Base-by-base conservation (phyloP, 2,329 filamentous ascomycete genomes). In the Nothophaeocryptopus gaeumannii region DNA sequence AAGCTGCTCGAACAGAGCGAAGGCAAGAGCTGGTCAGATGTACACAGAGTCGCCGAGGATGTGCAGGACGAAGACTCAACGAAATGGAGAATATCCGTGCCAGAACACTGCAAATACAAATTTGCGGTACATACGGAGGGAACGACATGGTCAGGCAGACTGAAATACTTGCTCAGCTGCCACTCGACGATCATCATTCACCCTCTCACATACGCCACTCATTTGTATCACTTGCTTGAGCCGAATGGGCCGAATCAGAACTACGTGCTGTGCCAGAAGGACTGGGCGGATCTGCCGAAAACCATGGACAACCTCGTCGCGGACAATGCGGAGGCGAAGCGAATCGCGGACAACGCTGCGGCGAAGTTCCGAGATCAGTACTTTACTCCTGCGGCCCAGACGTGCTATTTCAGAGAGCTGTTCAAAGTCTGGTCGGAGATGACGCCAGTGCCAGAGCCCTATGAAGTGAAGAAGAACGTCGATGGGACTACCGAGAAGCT, bases 11-110 rank as follows among this genome's bases (percentile, higher is more conserved):
- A 58, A 31, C 56, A 58, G 32, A 61, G 53, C 32, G 50, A 54
- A 5, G 54, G 50, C 15, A 68, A 73, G 53, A 63, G 66, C 33
- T 79, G 77, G 77, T 71, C 73, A 1, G 75, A 73, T 47, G 71
- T 79, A 13, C 54, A 60, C 37, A 55, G 51, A 35, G 54, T 67
- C 3, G 56, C 61, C 45, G 57, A 61, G 42, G 54, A 56, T 31
- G 56, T 58, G 8, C 36, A 51, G 20, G 63, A 52, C 33, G 55
- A 62, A 29, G 57, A 62, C 33, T 47, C 54, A 9, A 53, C 47
- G n/a, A 55, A 58, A 38, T 57, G 56, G 42, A 51, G 60, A 34
- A 63, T 64, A 14, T 53, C 48, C n/a, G 63, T 66, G 59, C 58
- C 58, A 13, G 63, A 67, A 29, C 64, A 67, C 49, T 67, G 64